phyloP scores from a whole-genome alignment of 345 rosid genomes.

The Gossypium thurberi region DNA sequence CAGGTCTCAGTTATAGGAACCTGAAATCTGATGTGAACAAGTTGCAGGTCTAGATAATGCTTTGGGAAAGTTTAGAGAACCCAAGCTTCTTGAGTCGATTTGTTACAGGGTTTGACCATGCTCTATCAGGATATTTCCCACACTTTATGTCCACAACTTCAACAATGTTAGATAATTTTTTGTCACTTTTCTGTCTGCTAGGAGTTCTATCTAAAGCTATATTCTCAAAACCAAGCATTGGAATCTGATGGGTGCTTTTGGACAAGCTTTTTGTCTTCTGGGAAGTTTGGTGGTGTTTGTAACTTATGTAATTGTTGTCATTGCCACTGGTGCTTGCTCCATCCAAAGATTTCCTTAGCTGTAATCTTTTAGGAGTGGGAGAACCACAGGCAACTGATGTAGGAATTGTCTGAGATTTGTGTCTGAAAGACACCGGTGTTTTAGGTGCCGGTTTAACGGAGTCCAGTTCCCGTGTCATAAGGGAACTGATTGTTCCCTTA shows the following conservation, averaged over 20 bases:
- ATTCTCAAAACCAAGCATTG: constrained; percentile 63
- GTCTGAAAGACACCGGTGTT: constrained; percentile 28
- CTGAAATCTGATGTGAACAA: constrained; percentile 50
- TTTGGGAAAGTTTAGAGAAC: constrained; percentile 83
- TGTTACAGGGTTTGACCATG: constrained; percentile 72
- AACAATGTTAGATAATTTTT: constrained; percentile 56
- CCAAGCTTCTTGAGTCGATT: constrained; percentile 85
- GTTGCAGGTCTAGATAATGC: constrained; percentile 46
- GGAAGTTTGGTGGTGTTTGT: constrained; percentile 21
- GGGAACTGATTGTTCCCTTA: constrained; percentile 70
- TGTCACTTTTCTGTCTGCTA: constrained; percentile 40
- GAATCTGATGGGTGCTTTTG: constrained; percentile 41
- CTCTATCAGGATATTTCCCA: constrained; percentile 55
- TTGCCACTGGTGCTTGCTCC: constrained; percentile 72
- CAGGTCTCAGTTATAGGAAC: constrained; percentile 41
- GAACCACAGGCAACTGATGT: constrained; percentile 49
- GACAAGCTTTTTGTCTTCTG: constrained; percentile 40
- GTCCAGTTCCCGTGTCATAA: constrained; percentile 83
- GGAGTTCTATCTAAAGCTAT: constrained; percentile 55
- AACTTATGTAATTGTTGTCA: constrained; percentile 26
- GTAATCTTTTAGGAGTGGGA: constrained; percentile 44
- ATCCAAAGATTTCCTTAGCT: constrained; percentile 53
- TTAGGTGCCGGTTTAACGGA: constrained; percentile 42
- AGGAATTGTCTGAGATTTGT: constrained; percentile 36
- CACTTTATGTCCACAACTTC: constrained; percentile 89